A percentile compares a stretch with the other conserved stretches of the same genome.
These are phyloP conservation scores for Marsdenia floribunda DNA, from an alignment of 257 asterid species.

Conservation along the genomic window DNA sequence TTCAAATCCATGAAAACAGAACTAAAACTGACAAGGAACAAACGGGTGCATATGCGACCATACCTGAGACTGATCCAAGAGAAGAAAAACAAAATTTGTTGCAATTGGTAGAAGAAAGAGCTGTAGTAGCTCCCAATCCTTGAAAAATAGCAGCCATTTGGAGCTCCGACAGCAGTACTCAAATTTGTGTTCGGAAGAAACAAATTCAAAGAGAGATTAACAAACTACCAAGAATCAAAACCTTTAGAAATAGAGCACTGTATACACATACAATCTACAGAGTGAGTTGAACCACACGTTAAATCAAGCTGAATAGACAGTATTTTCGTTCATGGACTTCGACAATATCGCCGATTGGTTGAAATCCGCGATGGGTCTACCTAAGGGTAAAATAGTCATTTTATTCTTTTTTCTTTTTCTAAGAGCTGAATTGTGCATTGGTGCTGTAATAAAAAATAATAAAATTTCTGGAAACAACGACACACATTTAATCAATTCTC, in stretches of 20 bases:
- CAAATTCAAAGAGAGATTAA: not conserved
- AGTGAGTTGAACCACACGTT: not conserved
- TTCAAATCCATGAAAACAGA: not conserved
- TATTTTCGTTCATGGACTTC: not conserved
- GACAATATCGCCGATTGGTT: not conserved
- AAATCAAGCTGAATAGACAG: not conserved
- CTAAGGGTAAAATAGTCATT: not conserved
- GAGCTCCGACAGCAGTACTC: not conserved
- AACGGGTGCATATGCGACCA: conserved; percentile 1
- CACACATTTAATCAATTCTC: too few relatives aligned
- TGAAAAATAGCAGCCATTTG: conserved; percentile 43
- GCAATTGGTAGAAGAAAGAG: conserved; percentile 39
- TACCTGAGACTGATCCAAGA: conserved; percentile 44
- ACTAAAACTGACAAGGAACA: not conserved
- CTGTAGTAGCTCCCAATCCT: conserved; percentile 46
- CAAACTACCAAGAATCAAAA: not conserved
- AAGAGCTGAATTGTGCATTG: too few relatives aligned
- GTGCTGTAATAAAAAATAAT: too few relatives aligned
- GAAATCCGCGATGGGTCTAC: not conserved
- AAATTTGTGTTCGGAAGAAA: not conserved
- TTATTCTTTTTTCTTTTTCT: too few relatives aligned
- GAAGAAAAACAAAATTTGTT: conserved; percentile 28
- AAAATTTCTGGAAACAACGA: too few relatives aligned
- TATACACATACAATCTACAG: not conserved
- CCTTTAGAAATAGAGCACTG: not conserved